A percentile compares a stretch with the other conserved stretches of the same genome.
phyloP scores from a whole-genome alignment of 179 eudicot genomes.

The Beta lomatogona region DNA sequence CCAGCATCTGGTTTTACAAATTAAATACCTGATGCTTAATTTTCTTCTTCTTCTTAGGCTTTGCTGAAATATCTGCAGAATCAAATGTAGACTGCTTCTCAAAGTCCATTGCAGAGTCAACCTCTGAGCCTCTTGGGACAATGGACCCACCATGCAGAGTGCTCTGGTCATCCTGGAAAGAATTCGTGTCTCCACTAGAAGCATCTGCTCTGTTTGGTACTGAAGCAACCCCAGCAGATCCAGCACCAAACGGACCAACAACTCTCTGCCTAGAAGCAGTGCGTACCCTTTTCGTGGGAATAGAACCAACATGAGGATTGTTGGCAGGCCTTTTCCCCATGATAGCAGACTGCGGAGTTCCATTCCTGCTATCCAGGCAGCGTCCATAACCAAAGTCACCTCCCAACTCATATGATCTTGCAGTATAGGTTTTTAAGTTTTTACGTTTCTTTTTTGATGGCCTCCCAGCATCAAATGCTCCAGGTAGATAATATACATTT shows the following conservation, averaged over 20 bases:
- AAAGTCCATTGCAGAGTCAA: constrained; percentile 70
- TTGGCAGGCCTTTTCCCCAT: constrained; percentile 68
- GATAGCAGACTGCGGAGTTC: constrained; percentile 43
- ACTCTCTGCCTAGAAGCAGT: constrained; percentile 93
- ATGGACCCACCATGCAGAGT: constrained; percentile 61
- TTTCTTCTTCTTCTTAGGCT: constrained; percentile 86
- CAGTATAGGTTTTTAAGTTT: constrained; percentile 45
- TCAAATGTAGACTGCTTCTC: constrained; percentile 68
- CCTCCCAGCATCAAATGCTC: constrained; percentile 53
- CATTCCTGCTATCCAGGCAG: constrained; percentile 58
- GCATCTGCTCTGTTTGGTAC: constrained; percentile 67
- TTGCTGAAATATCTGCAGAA: constrained; percentile 57
- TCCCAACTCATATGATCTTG: constrained; percentile 62
- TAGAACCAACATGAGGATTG: constrained; percentile 57
- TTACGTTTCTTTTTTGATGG: constrained; percentile 68
- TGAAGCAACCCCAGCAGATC: constrained; percentile 52
- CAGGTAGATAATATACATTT: constrained; percentile 52
- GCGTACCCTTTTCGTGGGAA: constrained; percentile 90
- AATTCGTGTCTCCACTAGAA: constrained; percentile 93
- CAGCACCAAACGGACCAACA: constrained; percentile 61
- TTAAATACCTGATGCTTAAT: constrained; percentile 67
- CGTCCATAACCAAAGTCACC: constrained; percentile 53
- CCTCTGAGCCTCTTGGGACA: constrained; percentile 68
- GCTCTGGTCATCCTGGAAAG: constrained; percentile 91
- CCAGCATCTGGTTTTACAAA: neutral